phyloP scores from a whole-genome alignment of 257 asterid species.

The Linderniella brevidens region DNA sequence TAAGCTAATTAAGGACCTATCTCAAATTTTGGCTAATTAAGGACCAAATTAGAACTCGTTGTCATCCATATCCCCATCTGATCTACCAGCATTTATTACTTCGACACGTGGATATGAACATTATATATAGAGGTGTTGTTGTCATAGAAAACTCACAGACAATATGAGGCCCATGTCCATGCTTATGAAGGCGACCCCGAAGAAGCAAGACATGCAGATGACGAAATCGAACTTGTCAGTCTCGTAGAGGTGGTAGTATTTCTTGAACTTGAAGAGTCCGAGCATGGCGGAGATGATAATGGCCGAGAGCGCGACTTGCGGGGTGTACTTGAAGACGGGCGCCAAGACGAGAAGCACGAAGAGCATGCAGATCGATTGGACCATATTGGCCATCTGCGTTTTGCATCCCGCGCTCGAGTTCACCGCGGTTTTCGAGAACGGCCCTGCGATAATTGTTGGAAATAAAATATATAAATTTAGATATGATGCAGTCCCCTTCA shows the following conservation, averaged over 20 bases:
- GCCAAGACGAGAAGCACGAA: conserved; percentile 1
- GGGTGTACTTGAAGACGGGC: conserved; percentile 42
- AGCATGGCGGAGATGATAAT: conserved; percentile 85
- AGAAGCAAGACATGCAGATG: conserved; percentile 64
- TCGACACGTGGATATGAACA: background rate
- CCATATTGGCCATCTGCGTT: conserved; percentile 52
- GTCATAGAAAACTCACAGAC: conserved; percentile 35
- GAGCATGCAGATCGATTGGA: conserved; percentile 9
- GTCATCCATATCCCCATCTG: no score
- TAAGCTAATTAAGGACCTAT: no score
- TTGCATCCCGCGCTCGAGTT: conserved; percentile 72
- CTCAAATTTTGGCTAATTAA: no score
- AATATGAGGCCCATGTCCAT: conserved; percentile 79
- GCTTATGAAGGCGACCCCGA: conserved; percentile 77
- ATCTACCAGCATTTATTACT: background rate
- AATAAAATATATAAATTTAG: no score
- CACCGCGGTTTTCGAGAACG: conserved; percentile 67
- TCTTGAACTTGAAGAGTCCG: conserved; percentile 53
- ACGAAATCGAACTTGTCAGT: conserved; percentile 73
- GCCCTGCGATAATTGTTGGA: conserved; percentile 41
- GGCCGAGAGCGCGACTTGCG: conserved; percentile 72
- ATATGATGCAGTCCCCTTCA: no score
- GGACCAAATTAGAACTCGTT: no score
- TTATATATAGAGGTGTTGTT: no score
- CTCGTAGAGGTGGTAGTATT: conserved; percentile 53